Evolutionary conservation across 495 filamentous ascomycete genomes (phyloP), one percentile per base, ranked within the genome.

Genomic region (Achaetomiella virescens): DNA sequence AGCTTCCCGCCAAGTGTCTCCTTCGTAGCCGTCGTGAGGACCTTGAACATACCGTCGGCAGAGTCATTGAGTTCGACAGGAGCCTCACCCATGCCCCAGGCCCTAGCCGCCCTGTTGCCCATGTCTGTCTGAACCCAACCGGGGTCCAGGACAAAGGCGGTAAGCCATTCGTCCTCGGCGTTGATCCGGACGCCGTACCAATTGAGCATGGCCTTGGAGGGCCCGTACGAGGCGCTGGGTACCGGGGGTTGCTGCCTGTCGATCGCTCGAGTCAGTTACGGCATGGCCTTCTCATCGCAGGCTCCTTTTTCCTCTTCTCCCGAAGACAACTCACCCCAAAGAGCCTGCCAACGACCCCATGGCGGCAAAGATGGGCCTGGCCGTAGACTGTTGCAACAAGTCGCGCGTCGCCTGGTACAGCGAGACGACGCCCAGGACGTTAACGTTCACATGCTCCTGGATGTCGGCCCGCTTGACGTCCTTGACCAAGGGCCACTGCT

Each of bases 121-220:
- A 78, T 56, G 0, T 78, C 75, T 4, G 76, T 81, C 40, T 71
- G 69, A 10, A 69, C 68, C 55, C 67, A 78, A n/a, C 73, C 60
- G 33, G 67, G 64, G 59, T 68, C 59, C 44, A 70, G 11, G 0
- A 66, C 55, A 27, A 78, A 75, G 0, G 69, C 62, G 7, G 48
- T 69, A 12, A 78, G 58, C 59, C 66, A 63, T 14, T 59, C 54
- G 27, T 77, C 66, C 55, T 79, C 74, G 8, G 48, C 44, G 36
- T 75, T 55, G 7, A 78, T 73, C 15, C 60, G 61, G 25, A 62
- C 61, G 11, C 65, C 69, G 24, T 73, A 61, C 66, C 67, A 80
- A 49, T 77, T 65, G 18, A 66, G 60, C 8, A 69, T 64, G 4
- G 62, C 55, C 55, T 80, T 80, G 20, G 66, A 60, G 0, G 71